Conservation (phyloP, 2,329 filamentous ascomycete species). For the Capronia epimyces region DNA sequence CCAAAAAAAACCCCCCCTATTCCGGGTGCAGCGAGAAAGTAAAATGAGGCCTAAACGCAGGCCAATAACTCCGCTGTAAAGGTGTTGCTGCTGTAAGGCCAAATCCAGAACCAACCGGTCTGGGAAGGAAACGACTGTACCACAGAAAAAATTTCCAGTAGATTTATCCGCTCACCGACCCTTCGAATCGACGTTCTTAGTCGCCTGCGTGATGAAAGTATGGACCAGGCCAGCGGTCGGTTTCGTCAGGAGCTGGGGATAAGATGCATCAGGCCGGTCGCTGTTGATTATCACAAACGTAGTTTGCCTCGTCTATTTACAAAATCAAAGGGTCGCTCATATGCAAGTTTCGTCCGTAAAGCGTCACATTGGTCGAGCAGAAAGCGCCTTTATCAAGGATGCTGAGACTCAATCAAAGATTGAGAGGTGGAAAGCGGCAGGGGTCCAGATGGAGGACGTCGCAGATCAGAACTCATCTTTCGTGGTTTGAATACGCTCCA, state of each 20-base stretch:
- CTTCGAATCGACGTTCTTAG: too few relatives aligned
- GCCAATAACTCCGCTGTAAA: background rate
- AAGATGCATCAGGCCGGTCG: background rate
- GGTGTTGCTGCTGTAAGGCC: background rate
- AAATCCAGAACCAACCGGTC: background rate
- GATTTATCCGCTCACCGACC: background rate
- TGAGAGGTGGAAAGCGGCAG: background rate
- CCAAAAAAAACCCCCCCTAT: slow-evolving; percentile 1
- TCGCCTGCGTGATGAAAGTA: too few relatives aligned
- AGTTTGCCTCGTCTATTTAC: slow-evolving; percentile 10
- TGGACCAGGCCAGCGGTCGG: background rate
- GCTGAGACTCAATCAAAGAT: slow-evolving; percentile 3
- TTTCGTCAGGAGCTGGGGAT: background rate
- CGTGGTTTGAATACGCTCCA: slow-evolving; percentile 24
- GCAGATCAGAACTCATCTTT: slow-evolving; percentile 12
- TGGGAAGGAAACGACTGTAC: background rate
- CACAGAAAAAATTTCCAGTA: background rate
- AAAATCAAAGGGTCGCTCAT: slow-evolving; percentile 18
- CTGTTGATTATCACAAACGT: background rate
- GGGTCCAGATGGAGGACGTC: background rate
- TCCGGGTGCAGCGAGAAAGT: background rate
- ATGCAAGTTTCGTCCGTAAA: slow-evolving; percentile 20
- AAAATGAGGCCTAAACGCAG: background rate
- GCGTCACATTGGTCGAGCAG: slow-evolving; percentile 8
- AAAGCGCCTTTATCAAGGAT: slow-evolving; percentile 15